Percentiles rank a stretch among this genome's conserved stretches.
phyloP scores from a whole-genome alignment of 345 rosid species.

The Trapa incisa region DNA sequence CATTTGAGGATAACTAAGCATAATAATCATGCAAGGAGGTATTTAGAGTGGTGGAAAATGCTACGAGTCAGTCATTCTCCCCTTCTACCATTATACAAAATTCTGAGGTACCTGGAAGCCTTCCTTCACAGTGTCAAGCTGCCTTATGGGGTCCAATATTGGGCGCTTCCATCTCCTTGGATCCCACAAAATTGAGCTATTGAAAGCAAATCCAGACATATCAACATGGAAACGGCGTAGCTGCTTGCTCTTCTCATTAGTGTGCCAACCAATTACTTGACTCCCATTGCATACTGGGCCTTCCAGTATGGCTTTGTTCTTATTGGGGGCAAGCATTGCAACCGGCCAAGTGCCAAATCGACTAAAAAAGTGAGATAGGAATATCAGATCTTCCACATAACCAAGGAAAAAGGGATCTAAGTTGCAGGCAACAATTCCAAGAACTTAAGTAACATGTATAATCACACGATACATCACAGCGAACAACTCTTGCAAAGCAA shows the following conservation, averaged over 20 bases:
- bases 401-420: neutral
- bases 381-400: constrained; percentile 12
- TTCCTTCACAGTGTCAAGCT: constrained; percentile 70
- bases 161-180: constrained; percentile 65
- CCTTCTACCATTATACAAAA: neutral
- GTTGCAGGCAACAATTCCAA: neutral
- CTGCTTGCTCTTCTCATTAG: constrained; percentile 82
- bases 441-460: neutral
- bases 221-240: constrained; percentile 85
- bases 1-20: neutral
- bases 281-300: constrained; percentile 83
- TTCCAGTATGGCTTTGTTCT: constrained; percentile 76
- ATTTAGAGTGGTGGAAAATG: neutral
- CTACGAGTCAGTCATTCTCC: neutral
- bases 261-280: constrained; percentile 85
- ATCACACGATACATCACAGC: neutral
- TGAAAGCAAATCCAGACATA: constrained; percentile 96
- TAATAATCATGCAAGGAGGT: neutral
- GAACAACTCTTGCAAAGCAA: neutral
- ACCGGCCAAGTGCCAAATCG: constrained; percentile 97
- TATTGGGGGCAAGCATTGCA: constrained; percentile 81
- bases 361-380: constrained; percentile 21
- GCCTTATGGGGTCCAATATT: constrained; percentile 41
- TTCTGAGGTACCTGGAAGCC: constrained; percentile 69
- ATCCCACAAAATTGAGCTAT: constrained; percentile 89